Evolutionary conservation across 1,284 basidiomycete species (phyloP).

Genomic region (Cutaneotrichosporon sp.): DNA sequence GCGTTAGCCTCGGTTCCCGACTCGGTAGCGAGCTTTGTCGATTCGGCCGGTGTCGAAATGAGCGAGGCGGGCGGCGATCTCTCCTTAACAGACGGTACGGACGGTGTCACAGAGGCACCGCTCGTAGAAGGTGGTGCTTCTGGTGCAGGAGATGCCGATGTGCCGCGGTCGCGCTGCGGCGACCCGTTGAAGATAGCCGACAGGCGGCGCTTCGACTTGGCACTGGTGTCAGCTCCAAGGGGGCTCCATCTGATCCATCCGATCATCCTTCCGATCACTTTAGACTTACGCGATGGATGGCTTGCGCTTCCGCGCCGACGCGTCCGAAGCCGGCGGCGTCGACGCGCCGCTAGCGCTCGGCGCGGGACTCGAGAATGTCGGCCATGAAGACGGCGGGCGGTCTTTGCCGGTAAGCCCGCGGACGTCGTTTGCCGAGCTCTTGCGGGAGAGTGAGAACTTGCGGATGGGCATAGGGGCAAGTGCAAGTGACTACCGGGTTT

Average conservation of each 20-base stretch:
- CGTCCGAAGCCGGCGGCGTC: neutral
- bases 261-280: neutral
- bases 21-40: constrained; percentile 6
- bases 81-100: neutral
- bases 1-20: neutral
- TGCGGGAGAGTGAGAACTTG: constrained; percentile 19
- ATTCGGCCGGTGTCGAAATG: neutral
- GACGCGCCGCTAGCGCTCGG: neutral
- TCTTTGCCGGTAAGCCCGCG: constrained; percentile 9
- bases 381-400: constrained; percentile 9
- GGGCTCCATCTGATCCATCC: neutral
- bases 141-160: constrained; percentile 1
- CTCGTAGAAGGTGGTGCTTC: neutral
- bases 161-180: neutral
- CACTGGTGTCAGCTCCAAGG: constrained; percentile 16
- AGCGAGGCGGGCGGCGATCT: neutral
- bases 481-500: neutral
- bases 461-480: constrained; percentile 11
- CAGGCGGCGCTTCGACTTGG: constrained; percentile 39
- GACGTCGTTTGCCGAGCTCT: constrained; percentile 14
- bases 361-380: neutral
- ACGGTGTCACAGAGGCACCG: neutral
- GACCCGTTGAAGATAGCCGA: constrained; percentile 40
- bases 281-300: constrained; percentile 12
- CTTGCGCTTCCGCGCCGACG: constrained; percentile 7